A percentile compares a stretch with the other conserved stretches of the same genome.
Conservation (phyloP, 805 yeast species). For the Candida maltosa region DNA sequence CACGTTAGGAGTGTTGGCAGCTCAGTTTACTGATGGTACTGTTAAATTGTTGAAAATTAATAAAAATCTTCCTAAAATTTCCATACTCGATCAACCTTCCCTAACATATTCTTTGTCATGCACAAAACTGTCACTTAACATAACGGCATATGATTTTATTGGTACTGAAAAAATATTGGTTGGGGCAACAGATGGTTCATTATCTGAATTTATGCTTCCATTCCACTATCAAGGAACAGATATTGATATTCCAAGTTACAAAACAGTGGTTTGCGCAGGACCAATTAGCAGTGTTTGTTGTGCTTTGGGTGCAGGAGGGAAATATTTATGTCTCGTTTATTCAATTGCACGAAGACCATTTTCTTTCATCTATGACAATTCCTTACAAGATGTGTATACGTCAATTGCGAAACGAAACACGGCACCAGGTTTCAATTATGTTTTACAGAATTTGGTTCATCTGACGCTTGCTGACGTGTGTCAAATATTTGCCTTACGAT, state of each 20-base stretch:
- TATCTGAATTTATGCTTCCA: conserved; percentile 55
- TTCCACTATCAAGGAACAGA: conserved; percentile 10
- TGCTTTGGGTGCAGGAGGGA: no score
- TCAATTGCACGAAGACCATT: no score
- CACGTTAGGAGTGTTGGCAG: conserved; percentile 44
- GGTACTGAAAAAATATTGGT: conserved; percentile 43
- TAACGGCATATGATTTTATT: conserved; percentile 49
- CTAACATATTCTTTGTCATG: conserved; percentile 17
- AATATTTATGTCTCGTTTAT: no score
- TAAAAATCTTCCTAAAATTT: conserved; percentile 16
- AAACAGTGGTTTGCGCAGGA: conserved; percentile 28
- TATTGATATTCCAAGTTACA: conserved; percentile 27
- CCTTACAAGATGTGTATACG: conserved; percentile 21
- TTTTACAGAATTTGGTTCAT: conserved; percentile 15
- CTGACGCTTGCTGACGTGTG: conserved; percentile 1
- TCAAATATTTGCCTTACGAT: conserved; percentile 5
- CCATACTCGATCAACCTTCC: conserved; percentile 19
- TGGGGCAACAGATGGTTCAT: conserved; percentile 57
- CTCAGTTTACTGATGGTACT: conserved; percentile 56
- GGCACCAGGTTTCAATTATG: conserved; percentile 27
- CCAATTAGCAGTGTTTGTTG: no score
- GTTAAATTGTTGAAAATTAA: conserved; percentile 45
- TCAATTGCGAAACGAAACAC: conserved; percentile 21
- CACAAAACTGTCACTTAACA: conserved; percentile 23
- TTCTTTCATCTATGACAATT: no score